Conservation (phyloP, 129 eudicot genomes). For the Ambrosia artemisiifolia region DNA sequence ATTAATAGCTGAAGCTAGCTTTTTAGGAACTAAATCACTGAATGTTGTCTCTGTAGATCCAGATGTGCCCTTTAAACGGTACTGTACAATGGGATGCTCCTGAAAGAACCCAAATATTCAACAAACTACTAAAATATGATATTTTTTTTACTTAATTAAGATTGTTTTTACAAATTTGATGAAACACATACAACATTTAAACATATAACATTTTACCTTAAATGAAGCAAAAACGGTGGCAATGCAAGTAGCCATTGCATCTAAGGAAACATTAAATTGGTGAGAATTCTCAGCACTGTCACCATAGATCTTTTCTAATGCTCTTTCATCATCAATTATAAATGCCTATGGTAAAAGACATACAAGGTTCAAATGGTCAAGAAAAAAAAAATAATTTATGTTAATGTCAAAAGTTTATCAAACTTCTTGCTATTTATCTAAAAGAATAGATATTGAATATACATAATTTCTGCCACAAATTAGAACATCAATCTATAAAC, state of each 20-base stretch:
- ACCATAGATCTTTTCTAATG: slow-evolving; percentile 68
- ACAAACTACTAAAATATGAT: slow-evolving; percentile 14
- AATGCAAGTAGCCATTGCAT: slow-evolving; percentile 67
- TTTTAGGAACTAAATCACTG: slow-evolving; percentile 62
- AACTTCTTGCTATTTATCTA: neutral
- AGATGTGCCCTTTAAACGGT: slow-evolving; percentile 59
- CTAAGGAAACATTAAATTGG: slow-evolving; percentile 52
- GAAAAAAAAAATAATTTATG: slow-evolving; percentile 4
- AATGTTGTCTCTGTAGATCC: slow-evolving; percentile 29
- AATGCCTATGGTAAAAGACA: slow-evolving; percentile 50
- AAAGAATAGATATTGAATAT: neutral
- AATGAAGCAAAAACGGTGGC: slow-evolving; percentile 96
- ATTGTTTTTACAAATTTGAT: neutral
- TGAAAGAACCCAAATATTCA: slow-evolving; percentile 28
- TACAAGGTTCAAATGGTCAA: slow-evolving; percentile 7
- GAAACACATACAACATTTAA: neutral
- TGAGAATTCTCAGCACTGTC: slow-evolving; percentile 57
- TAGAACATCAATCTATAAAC: neutral
- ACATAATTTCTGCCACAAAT: no score
- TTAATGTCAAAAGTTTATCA: slow-evolving; percentile 1
- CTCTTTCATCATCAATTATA: slow-evolving; percentile 84
- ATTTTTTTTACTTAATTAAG: neutral
- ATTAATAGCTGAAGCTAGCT: slow-evolving; percentile 73
- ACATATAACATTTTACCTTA: slow-evolving; percentile 47
- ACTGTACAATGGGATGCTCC: slow-evolving; percentile 85